Conservation (phyloP, 345 rosid genomes). For the Camelina neglecta region DNA sequence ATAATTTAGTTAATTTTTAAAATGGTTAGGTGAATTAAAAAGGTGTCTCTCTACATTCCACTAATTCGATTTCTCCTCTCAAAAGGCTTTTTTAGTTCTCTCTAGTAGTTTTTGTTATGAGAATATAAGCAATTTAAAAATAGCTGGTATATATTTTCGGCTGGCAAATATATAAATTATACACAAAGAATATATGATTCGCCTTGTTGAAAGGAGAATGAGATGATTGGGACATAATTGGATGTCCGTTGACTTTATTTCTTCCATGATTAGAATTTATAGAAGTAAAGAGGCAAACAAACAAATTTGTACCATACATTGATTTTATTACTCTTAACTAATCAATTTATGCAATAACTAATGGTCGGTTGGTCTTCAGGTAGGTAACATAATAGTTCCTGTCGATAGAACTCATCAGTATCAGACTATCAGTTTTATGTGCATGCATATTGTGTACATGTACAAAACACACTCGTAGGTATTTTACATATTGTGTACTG, state of each 20-base stretch:
- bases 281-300: slow-evolving; percentile 5
- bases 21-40: slow-evolving; percentile 13
- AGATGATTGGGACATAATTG: slow-evolving; percentile 37
- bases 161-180: slow-evolving; percentile 26
- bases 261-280: slow-evolving; percentile 15
- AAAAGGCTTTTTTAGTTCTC: no score
- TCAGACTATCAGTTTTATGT: background rate
- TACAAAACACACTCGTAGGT: background rate
- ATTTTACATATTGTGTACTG: background rate
- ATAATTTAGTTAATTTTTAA: background rate
- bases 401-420: background rate
- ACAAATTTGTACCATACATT: background rate
- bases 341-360: slow-evolving; percentile 3
- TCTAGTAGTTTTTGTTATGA: no score
- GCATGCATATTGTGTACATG: background rate
- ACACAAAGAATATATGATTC: slow-evolving; percentile 40
- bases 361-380: slow-evolving; percentile 4
- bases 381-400: slow-evolving; percentile 8
- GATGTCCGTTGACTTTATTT: slow-evolving; percentile 39
- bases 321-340: slow-evolving; percentile 10
- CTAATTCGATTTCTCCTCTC: no score
- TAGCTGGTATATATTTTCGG: slow-evolving; percentile 5
- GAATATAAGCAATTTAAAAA: no score
- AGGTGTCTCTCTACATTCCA: no score
- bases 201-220: slow-evolving; percentile 44